A percentile compares a stretch with the other conserved stretches of the same genome.
phyloP scores from a whole-genome alignment of 1,284 basidiomycete genomes.

The Ustilago vetiveriae region DNA sequence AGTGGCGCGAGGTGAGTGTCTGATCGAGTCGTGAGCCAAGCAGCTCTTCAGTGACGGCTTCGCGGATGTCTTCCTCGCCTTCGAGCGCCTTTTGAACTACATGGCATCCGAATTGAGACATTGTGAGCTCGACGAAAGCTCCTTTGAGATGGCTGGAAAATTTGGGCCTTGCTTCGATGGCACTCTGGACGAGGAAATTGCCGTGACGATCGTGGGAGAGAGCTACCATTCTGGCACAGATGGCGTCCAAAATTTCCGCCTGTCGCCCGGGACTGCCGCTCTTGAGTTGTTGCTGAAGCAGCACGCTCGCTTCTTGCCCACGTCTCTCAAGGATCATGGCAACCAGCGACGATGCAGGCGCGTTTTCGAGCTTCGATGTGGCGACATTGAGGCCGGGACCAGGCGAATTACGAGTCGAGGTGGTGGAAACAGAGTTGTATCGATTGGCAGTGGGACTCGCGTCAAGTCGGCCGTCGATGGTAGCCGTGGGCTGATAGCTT shows the following conservation, averaged over 20 bases:
- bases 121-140: slow-evolving; percentile 47
- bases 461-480: background rate
- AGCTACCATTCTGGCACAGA: slow-evolving; percentile 34
- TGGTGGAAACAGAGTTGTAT: slow-evolving; percentile 2
- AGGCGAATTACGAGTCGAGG: slow-evolving; percentile 15
- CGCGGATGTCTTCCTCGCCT: slow-evolving; percentile 31
- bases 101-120: slow-evolving; percentile 60
- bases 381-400: slow-evolving; percentile 1
- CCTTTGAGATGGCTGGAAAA: slow-evolving; percentile 46
- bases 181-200: slow-evolving; percentile 61
- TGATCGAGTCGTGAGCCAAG: slow-evolving; percentile 46
- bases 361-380: slow-evolving; percentile 17
- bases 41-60: slow-evolving; percentile 51
- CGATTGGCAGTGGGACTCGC: slow-evolving; percentile 3
- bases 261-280: slow-evolving; percentile 19
- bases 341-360: slow-evolving; percentile 24
- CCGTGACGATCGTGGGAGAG: slow-evolving; percentile 59
- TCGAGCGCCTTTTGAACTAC: slow-evolving; percentile 59
- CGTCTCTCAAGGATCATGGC: slow-evolving; percentile 37
- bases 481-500: background rate
- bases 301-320: slow-evolving; percentile 53
- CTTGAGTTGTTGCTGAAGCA: slow-evolving; percentile 63
- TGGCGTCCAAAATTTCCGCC: slow-evolving; percentile 40
- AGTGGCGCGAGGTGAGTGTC: slow-evolving; percentile 55
- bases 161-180: slow-evolving; percentile 29